Evolutionary conservation across 2,329 filamentous ascomycete species (phyloP).

Genomic region (Colletotrichum horii): DNA sequence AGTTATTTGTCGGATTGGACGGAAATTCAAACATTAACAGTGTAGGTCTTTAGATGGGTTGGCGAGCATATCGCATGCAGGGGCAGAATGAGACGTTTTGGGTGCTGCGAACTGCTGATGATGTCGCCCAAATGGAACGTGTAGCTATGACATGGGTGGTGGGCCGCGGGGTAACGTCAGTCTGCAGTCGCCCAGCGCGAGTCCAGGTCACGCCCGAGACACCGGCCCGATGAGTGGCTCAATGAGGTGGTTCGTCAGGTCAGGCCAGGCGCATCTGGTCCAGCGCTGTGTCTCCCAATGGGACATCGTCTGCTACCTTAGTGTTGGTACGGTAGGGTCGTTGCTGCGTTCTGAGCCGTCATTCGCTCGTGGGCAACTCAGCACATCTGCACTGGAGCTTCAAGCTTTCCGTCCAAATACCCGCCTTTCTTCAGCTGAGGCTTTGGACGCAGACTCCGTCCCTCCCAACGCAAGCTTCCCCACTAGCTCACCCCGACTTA

Average conservation of each 20-base stretch:
- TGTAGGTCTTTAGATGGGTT: neutral
- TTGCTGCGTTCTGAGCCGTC: neutral
- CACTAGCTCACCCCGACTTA: neutral
- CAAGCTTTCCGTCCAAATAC: neutral
- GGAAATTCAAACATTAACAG: neutral
- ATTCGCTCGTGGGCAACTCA: neutral
- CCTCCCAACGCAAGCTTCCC: neutral
- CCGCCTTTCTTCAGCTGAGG: neutral
- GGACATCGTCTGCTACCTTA: neutral
- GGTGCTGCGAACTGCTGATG: conserved; percentile 13
- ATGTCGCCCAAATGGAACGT: conserved; percentile 11
- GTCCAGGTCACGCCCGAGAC: conserved; percentile 12
- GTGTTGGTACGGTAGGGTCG: neutral
- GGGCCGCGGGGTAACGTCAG: conserved; percentile 22
- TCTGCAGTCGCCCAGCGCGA: neutral
- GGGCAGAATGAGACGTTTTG: neutral
- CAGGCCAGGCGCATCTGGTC: neutral
- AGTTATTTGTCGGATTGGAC: neutral
- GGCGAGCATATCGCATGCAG: neutral
- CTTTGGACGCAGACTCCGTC: neutral
- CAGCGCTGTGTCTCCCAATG: neutral
- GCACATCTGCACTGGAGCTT: neutral
- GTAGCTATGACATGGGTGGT: conserved; percentile 22
- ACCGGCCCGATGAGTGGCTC: neutral
- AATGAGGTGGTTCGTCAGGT: neutral